phyloP scores from a whole-genome alignment of 2,329 filamentous ascomycete genomes.

The Pseudocercospora eumusae region DNA sequence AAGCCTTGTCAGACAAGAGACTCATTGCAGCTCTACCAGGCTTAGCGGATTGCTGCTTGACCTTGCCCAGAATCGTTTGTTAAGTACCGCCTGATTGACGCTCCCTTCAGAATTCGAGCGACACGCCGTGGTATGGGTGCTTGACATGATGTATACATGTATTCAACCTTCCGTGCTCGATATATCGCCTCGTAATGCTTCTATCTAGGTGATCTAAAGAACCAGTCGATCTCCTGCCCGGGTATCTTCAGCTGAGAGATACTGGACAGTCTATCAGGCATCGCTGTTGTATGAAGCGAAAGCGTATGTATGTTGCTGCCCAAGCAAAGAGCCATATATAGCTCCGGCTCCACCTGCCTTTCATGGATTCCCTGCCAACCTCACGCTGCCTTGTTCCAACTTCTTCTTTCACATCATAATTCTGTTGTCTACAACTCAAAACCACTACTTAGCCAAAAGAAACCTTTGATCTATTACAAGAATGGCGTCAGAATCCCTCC shows the following conservation, averaged over 20 bases:
- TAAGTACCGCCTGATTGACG: too few species aligned
- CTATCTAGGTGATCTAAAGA: too few species aligned
- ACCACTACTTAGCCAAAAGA: neutral
- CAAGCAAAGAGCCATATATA: neutral
- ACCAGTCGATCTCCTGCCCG: too few species aligned
- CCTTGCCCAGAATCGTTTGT: neutral
- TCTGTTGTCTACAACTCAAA: too few species aligned
- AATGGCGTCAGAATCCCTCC: constrained; percentile 13
- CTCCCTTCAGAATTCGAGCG: too few species aligned
- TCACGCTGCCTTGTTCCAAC: constrained; percentile 1
- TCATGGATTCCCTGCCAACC: constrained; percentile 3
- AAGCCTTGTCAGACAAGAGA: neutral
- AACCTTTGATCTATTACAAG: neutral
- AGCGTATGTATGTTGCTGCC: neutral
- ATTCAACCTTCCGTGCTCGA: neutral
- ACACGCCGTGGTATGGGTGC: too few species aligned
- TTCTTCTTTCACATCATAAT: neutral
- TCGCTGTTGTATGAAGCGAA: neutral
- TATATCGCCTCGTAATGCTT: neutral
- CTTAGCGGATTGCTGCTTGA: neutral
- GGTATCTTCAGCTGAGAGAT: neutral
- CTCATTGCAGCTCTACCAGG: neutral
- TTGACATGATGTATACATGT: too few species aligned
- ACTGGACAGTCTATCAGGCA: too few species aligned
- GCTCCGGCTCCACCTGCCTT: neutral